Conservation (phyloP, 352 stramenopile species). For the Aphanomyces euteiches region DNA sequence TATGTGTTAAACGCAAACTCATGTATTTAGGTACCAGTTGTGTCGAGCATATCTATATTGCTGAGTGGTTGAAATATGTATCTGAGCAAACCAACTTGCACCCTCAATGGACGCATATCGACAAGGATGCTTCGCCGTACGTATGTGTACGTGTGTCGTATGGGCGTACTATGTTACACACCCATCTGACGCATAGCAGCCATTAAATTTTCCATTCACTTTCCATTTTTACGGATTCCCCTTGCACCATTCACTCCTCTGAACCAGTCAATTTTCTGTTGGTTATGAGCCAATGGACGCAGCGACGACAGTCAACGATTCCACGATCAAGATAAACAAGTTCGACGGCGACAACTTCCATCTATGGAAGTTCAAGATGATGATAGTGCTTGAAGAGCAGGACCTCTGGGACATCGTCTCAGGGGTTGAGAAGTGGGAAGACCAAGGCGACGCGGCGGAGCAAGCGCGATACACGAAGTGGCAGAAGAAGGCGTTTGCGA, state of each 20-base stretch:
- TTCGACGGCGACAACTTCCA: slow-evolving; percentile 36
- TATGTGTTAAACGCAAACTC: too few species aligned
- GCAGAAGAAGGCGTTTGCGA: not conserved
- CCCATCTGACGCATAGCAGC: too few species aligned
- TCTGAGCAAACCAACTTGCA: too few species aligned
- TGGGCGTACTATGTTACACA: too few species aligned
- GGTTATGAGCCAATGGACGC: slow-evolving; percentile 36
- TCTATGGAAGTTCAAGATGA: slow-evolving; percentile 36
- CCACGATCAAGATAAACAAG: slow-evolving; percentile 32
- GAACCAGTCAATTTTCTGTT: slow-evolving; percentile 16
- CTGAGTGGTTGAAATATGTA: too few species aligned
- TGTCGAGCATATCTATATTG: too few species aligned
- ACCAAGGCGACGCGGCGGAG: not conserved
- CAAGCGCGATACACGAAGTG: not conserved
- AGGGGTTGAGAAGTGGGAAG: slow-evolving; percentile 32
- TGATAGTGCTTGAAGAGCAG: slow-evolving; percentile 35
- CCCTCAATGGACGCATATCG: too few species aligned
- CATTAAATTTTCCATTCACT: not conserved
- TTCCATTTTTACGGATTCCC: not conserved
- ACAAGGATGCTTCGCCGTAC: too few species aligned
- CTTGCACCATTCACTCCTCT: not conserved
- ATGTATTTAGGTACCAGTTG: too few species aligned
- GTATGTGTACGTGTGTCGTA: too few species aligned
- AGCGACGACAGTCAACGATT: not conserved
- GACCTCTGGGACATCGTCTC: slow-evolving; percentile 34